Conservation (phyloP, 495 filamentous ascomycete genomes). For the Penicillium macrosclerotiorum region DNA sequence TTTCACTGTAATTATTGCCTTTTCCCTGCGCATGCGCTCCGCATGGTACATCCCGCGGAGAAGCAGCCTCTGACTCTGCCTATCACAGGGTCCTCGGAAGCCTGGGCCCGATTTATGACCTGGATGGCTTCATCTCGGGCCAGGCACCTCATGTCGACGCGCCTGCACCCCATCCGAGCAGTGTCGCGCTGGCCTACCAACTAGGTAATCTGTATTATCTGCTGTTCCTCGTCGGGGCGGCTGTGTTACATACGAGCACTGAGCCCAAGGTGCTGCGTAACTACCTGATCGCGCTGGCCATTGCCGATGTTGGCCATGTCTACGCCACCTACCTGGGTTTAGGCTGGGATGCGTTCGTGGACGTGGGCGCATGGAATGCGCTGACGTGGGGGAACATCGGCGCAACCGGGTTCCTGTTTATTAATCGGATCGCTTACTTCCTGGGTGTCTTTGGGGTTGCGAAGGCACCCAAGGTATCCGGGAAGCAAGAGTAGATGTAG, state of each 20-base stretch:
- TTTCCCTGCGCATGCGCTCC: constrained; percentile 3
- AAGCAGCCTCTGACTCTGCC: constrained; percentile 5
- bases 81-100: constrained; percentile 52
- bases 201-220: constrained; percentile 68
- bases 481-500: constrained; percentile 20
- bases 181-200: constrained; percentile 54
- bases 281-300: constrained; percentile 62
- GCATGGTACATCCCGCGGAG: constrained; percentile 6
- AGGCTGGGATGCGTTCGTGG: constrained; percentile 50
- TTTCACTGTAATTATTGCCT: constrained; percentile 55
- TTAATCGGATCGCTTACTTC: constrained; percentile 56
- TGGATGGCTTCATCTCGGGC: constrained; percentile 57
- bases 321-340: constrained; percentile 58
- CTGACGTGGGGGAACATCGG: constrained; percentile 75
- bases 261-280: constrained; percentile 65
- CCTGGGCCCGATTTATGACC: constrained; percentile 51
- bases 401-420: constrained; percentile 53
- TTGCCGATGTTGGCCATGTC: constrained; percentile 71
- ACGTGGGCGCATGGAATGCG: constrained; percentile 61
- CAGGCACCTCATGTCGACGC: constrained; percentile 49
- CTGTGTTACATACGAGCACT: constrained; percentile 58
- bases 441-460: constrained; percentile 55
- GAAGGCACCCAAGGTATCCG: constrained; percentile 21
- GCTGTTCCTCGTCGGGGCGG: constrained; percentile 59
- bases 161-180: constrained; percentile 38